Conservation (phyloP, 768 basidiomycete species). For the Baorangia bicolor region DNA sequence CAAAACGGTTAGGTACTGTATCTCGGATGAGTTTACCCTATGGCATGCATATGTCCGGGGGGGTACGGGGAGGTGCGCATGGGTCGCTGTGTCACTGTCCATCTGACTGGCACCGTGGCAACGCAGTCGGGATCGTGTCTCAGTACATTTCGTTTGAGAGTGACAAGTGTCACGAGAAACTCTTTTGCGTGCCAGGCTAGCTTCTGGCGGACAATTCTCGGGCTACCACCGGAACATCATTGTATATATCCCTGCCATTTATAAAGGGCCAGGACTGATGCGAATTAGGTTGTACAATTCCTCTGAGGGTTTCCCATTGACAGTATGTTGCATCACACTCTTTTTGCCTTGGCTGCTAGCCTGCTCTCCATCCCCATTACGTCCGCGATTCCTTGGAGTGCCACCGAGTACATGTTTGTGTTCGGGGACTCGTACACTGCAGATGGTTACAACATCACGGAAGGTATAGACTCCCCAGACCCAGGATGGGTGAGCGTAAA, state of each 20-base stretch:
- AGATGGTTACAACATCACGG: slow-evolving; percentile 58
- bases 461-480: slow-evolving; percentile 49
- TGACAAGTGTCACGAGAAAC: too few relatives aligned
- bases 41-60: too few relatives aligned
- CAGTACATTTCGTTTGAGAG: too few relatives aligned
- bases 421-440: slow-evolving; percentile 67
- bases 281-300: neutral
- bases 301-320: neutral
- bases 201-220: neutral
- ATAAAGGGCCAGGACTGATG: slow-evolving; percentile 2
- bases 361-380: slow-evolving; percentile 7
- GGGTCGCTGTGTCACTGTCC: too few relatives aligned
- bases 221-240: neutral
- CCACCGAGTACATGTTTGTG: slow-evolving; percentile 54
- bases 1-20: too few relatives aligned
- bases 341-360: slow-evolving; percentile 1
- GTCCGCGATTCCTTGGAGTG: slow-evolving; percentile 44
- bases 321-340: slow-evolving; percentile 12
- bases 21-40: too few relatives aligned
- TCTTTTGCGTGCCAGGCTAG: too few relatives aligned
- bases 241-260: neutral
- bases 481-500: slow-evolving; percentile 47
- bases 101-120: too few relatives aligned
- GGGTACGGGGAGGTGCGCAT: too few relatives aligned
- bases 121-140: too few relatives aligned